Percentiles rank a stretch among this genome's conserved stretches.
Conservation (phyloP, 768 basidiomycete species). For the Boletus reticuloceps region DNA sequence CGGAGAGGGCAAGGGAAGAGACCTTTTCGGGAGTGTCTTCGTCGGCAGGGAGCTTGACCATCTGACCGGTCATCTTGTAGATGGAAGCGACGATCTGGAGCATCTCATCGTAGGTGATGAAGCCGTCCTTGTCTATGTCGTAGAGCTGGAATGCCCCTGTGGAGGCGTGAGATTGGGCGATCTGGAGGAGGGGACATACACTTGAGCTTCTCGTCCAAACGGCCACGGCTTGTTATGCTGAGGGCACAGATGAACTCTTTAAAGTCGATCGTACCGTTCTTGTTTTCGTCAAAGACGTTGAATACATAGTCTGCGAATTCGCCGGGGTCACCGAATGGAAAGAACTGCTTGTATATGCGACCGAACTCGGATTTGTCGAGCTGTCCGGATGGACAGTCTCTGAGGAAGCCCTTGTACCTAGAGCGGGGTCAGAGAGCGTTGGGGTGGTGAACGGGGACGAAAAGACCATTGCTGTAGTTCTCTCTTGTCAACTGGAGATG, state of each 20-base stretch:
- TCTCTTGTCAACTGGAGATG: conserved; percentile 83
- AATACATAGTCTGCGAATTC: conserved; percentile 99
- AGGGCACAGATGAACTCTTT: conserved; percentile 99
- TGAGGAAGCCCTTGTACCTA: conserved; percentile 99
- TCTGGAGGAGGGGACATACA: conserved; percentile 53
- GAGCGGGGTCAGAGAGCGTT: conserved; percentile 9
- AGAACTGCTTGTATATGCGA: conserved; percentile 99
- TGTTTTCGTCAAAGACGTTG: conserved; percentile 94
- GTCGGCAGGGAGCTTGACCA: conserved; percentile 97
- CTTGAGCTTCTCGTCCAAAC: conserved; percentile 96
- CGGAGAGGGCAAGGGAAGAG: conserved; percentile 13
- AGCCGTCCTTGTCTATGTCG: conserved; percentile 97
- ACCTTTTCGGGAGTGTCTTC: conserved; percentile 99
- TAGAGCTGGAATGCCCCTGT: conserved; percentile 99
- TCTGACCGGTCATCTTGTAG: conserved; percentile 99
- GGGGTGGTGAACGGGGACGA: conserved; percentile 1
- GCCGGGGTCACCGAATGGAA: conserved; percentile 96
- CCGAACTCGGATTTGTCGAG: conserved; percentile 95
- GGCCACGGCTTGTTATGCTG: conserved; percentile 89
- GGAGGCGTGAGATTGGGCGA: conserved; percentile 14
- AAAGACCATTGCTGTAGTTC: conserved; percentile 91
- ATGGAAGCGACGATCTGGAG: conserved; percentile 96
- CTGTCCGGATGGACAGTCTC: conserved; percentile 96
- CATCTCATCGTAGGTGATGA: conserved; percentile 99
- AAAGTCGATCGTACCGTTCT: conserved; percentile 97